Evolutionary conservation across 2,329 filamentous ascomycete species (phyloP), one percentile per base, ranked within the genome.

Genomic region (Nigrograna mackinnonii): DNA sequence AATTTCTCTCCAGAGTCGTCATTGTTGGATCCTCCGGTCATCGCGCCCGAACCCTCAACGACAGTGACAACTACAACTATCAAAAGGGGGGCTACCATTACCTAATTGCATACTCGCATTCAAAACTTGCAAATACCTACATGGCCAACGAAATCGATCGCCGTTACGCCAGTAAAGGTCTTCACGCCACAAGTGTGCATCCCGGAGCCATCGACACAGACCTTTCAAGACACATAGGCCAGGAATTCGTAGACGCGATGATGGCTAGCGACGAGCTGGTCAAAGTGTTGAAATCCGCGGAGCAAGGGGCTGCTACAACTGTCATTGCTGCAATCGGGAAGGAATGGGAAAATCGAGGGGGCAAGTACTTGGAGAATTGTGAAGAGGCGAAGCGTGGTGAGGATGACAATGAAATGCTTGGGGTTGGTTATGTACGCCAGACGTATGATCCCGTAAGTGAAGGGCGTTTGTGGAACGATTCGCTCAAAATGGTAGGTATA

Each of bases 121-220:
- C 69, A 32, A 83, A 82, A 52, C 68, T 71, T 0, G 78, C 79
- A 6, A 79, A 77, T 43, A 69, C 80, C 19, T 77, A 71, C 50
- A 71, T 77, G 41, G 72, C 78, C 6, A 79, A 75, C 46, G 69
- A 79, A 42, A 67, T 81, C 19, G 77, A 80, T 22, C 68, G 77
- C 1, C 68, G 67, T 0, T 80, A 78, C 47, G 74, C 71, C 2
- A 19, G 55, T 1, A 52, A 61, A 3, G 71, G 73, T 7, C 47
- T 82, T 0, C 76, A 77, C 39, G 75, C 35, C 1, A 21, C 37
- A 3, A 39, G 35, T 21, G 16, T 58, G 2, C 47, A 53, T 31
- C 54, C 56, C 5, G 56, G 54, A 4, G 43, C 28, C 20, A 55
- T 59, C 24, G 12, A 32, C 18, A 49, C 42, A 2, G 45, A 45